phyloP scores from a whole-genome alignment of 2,329 filamentous ascomycete genomes.

The Colletotrichum australisinense region DNA sequence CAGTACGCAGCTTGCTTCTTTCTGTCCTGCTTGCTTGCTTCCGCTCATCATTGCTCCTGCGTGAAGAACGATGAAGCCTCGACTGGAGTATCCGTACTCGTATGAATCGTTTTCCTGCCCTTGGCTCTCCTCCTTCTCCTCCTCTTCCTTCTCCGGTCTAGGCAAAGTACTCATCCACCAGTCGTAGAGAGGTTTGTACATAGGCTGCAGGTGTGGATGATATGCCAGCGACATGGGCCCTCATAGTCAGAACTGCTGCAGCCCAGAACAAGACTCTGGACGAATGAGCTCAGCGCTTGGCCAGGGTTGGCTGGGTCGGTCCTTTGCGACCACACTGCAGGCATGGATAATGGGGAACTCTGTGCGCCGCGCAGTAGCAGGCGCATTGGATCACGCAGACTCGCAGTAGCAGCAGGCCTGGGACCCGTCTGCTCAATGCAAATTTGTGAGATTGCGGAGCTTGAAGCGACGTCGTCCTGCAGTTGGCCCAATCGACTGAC shows the following conservation, averaged over 20 bases:
- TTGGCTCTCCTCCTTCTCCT: neutral
- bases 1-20: neutral
- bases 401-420: neutral
- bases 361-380: constrained; percentile 12
- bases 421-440: constrained; percentile 25
- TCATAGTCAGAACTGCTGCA: constrained; percentile 33
- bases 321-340: constrained; percentile 17
- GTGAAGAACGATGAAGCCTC: constrained; percentile 4
- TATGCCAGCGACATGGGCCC: constrained; percentile 34
- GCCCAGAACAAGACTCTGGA: constrained; percentile 23
- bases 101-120: neutral
- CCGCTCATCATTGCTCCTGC: neutral
- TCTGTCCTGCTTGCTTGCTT: neutral
- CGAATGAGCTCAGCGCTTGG: constrained; percentile 26
- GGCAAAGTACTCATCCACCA: constrained; percentile 2
- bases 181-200: neutral
- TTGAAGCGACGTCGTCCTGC: constrained; percentile 30
- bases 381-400: constrained; percentile 10
- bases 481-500: constrained; percentile 17
- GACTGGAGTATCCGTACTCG: neutral
- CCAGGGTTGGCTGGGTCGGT: constrained; percentile 20
- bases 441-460: constrained; percentile 28
- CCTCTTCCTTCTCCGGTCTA: neutral
- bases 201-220: constrained; percentile 16
- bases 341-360: neutral